These are phyloP conservation scores for Grigorovia transvaalensis DNA, from an alignment of 805 yeast species.

Conservation along the genomic window DNA sequence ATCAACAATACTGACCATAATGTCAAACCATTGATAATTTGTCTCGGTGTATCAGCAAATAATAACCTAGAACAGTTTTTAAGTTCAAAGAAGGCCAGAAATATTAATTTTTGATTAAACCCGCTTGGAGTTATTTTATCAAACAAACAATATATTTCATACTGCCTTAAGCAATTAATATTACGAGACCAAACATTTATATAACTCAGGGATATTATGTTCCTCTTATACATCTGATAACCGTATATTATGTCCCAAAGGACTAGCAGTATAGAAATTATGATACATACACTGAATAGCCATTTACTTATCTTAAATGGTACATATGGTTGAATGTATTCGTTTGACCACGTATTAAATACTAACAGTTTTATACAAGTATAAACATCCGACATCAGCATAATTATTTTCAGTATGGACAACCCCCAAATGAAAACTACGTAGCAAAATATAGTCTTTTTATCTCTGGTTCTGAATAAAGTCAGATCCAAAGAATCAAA, in stretches of 20 bases:
- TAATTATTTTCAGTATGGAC: constrained; percentile 41
- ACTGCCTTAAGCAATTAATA: constrained; percentile 46
- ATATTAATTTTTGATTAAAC: constrained; percentile 56
- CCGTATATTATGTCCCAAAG: constrained; percentile 52
- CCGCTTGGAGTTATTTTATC: constrained; percentile 57
- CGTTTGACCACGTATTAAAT: constrained; percentile 56
- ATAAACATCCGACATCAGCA: constrained; percentile 63
- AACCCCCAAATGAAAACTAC: constrained; percentile 18
- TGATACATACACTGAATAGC: constrained; percentile 75
- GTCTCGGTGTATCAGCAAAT: constrained; percentile 80
- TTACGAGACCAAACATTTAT: constrained; percentile 54
- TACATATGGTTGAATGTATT: constrained; percentile 37
- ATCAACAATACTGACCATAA: constrained; percentile 40
- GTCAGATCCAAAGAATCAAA: constrained; percentile 20
- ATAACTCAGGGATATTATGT: constrained; percentile 60
- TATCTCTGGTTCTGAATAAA: constrained; percentile 14
- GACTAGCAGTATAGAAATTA: constrained; percentile 52
- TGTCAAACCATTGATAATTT: constrained; percentile 71
- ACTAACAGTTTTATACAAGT: constrained; percentile 68
- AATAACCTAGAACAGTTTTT: constrained; percentile 53
- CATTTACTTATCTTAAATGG: constrained; percentile 47
- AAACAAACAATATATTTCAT: constrained; percentile 62
- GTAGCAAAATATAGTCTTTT: constrained; percentile 16
- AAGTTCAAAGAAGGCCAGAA: constrained; percentile 53
- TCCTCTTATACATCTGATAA: constrained; percentile 43